Conservation (phyloP, 148 eudicot species). For the Rhododendron kiyosumense region DNA sequence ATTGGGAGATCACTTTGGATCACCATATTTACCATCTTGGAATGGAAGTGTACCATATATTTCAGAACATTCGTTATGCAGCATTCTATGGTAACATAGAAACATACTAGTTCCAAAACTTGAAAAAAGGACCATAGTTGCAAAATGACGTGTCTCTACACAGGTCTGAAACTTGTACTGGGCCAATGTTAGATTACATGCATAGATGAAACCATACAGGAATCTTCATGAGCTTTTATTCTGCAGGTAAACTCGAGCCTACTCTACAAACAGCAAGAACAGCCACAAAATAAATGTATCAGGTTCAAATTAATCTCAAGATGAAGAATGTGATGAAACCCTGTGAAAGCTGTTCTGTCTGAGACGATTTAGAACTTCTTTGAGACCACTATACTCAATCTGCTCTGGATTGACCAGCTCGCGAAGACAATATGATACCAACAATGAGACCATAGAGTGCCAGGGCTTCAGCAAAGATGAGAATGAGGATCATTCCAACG, state of each 20-base stretch:
- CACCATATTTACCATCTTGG: no score
- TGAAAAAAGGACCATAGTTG: not conserved
- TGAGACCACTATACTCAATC: conserved; percentile 17
- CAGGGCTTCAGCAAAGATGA: conserved; percentile 45
- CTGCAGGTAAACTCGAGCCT: not conserved
- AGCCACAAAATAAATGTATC: not conserved
- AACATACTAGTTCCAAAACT: not conserved
- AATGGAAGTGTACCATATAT: no score
- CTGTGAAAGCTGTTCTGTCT: not conserved
- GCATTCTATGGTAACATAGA: no score
- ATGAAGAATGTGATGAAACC: not conserved
- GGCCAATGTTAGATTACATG: not conserved
- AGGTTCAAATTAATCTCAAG: not conserved
- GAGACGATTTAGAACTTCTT: not conserved
- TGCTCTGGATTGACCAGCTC: conserved; percentile 49
- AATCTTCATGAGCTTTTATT: conserved; percentile 2
- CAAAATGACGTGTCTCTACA: not conserved
- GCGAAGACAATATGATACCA: conserved; percentile 41
- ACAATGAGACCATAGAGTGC: conserved; percentile 47
- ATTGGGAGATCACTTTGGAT: no score
- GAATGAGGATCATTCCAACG: conserved; percentile 45
- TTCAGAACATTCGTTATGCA: no score
- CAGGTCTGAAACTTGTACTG: not conserved
- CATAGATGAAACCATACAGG: conserved; percentile 4
- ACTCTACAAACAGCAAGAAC: conserved; percentile 5